Evolutionary conservation across 139 green algal genomes (phyloP), one percentile per base, ranked within the genome.

Genomic region (Chlorella sp.): DNA sequence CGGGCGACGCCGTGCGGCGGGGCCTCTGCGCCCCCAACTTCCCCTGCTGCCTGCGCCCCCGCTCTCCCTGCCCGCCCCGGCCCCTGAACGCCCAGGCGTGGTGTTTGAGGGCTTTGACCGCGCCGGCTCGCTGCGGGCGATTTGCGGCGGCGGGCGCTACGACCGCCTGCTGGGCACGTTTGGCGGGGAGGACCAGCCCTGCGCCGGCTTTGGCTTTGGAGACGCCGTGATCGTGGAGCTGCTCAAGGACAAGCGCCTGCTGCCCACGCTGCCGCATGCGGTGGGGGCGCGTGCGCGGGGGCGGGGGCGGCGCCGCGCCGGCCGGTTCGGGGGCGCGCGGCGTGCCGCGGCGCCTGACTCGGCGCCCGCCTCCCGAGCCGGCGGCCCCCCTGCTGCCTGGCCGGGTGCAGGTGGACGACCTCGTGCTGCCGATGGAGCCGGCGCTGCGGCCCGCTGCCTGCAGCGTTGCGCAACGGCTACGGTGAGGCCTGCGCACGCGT

Each of bases 221-320:
- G 96, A 99, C 68, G 94, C 93, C 17, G 96, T 99, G 29, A 98
- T 99, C 69, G 85, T 98, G 36, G 96, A 99, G 87, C 90, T 99
- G 61, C 88, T 99, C 21, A 94, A 95, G 76, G 94, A 99, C 15
- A 86, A 80, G 59, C 63, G 77, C 29, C 83, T 97, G 73, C 73
- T 97, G 81, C 92, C 92, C 0, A 53, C 82, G 21, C 69, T 87
- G 7, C 33, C 40, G n/a, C n/a, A n/a, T n/a, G n/a, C n/a, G n/a
- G n/a, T n/a, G n/a, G n/a, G n/a, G n/a, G n/a, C n/a, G n/a, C n/a
- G n/a, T n/a, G n/a, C n/a, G n/a, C n/a, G n/a, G n/a, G n/a, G n/a
- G n/a, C n/a, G n/a, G n/a, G n/a, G n/a, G n/a, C n/a, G n/a, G n/a
- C n/a, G n/a, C n/a, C n/a, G n/a, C n/a, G n/a, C n/a, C n/a, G n/a